Evolutionary conservation across 2,329 filamentous ascomycete species (phyloP).

Genomic region (Penicillium psychrosexuale): DNA sequence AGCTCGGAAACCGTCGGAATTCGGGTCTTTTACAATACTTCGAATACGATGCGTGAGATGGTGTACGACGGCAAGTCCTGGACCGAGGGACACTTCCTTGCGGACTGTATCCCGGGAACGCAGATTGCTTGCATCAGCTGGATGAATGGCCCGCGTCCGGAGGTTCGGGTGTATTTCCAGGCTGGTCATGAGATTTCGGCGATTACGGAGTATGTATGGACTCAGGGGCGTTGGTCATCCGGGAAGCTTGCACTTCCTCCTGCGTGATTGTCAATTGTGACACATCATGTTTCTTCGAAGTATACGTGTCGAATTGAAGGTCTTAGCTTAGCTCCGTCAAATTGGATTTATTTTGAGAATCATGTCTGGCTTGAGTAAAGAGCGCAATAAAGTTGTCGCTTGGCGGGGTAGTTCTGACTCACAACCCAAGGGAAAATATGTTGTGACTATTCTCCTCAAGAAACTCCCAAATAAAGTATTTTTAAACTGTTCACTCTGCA

Average conservation of each 20-base stretch:
- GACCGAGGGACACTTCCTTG: neutral
- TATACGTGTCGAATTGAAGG: neutral
- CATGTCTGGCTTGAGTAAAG: neutral
- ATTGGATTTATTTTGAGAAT: neutral
- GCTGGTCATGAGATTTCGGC: slow-evolving; percentile 6
- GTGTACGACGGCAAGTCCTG: neutral
- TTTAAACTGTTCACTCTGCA: neutral
- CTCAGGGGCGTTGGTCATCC: neutral
- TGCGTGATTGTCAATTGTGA: neutral
- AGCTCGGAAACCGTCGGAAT: neutral
- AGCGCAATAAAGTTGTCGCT: neutral
- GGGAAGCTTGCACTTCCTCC: slow-evolving; percentile 7
- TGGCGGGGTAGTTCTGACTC: neutral
- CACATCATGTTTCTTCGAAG: neutral
- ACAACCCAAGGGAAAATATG: neutral
- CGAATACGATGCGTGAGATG: neutral
- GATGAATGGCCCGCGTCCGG: neutral
- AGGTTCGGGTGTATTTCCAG: slow-evolving; percentile 12
- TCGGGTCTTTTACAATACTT: neutral
- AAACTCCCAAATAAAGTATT: neutral
- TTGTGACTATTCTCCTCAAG: neutral
- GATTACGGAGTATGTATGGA: slow-evolving; percentile 9
- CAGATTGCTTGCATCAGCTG: slow-evolving; percentile 8
- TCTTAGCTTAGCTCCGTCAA: neutral
- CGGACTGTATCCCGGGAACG: slow-evolving; percentile 5